Evolutionary conservation across 805 yeast genomes (phyloP), one percentile per base, ranked within the genome.

Genomic region (Lipomyces spencermartinsiae): DNA sequence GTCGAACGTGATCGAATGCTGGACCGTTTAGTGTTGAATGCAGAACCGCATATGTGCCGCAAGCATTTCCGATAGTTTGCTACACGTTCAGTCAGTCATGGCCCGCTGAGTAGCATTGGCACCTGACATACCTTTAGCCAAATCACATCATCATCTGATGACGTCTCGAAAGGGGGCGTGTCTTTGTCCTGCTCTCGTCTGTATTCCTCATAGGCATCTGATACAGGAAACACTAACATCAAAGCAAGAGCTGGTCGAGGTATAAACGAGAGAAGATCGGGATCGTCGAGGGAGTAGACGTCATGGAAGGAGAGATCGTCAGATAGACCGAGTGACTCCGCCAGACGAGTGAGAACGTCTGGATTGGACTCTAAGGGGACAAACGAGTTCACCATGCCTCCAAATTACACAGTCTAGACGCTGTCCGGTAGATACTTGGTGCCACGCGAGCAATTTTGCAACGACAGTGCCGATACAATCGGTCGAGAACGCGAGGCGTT

Each of bases 291-390:
- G 0, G 97, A 91, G 76, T 87, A 93, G 1, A 94, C 89, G 75
- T 94, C 99, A 64, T 85, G 87, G 78, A 92, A 94, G 58, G 82
- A 83, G 14, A 87, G 81, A 1, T 84, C 76, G 0, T 86, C 84
- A 0, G 87, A 76, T 4, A 93, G 80, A 0, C 98, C 98, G 54
- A 95, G 77, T 31, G 83, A 83, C 39, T 80, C 82, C 1, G 93
- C 90, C 73, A 92, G 87, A 0, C 81, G 81, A 8, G 90, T 86
- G 80, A 94, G 93, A 6, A 94, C 87, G 9, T 84, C 89, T 0
- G 99, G 99, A 74, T 93, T 92, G 7, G 96, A 91, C 77, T 95
- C 99, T 43, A 94, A 80, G 2, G 98, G 98, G 12, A 93, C 87
- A 46, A 67, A 69, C 4, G 72, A 16, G 9, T 46, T 59, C 34